Percentiles rank a stretch among this genome's conserved stretches.
phyloP scores from a whole-genome alignment of 2,329 filamentous ascomycete species.

The Tolypocladium nubicola region DNA sequence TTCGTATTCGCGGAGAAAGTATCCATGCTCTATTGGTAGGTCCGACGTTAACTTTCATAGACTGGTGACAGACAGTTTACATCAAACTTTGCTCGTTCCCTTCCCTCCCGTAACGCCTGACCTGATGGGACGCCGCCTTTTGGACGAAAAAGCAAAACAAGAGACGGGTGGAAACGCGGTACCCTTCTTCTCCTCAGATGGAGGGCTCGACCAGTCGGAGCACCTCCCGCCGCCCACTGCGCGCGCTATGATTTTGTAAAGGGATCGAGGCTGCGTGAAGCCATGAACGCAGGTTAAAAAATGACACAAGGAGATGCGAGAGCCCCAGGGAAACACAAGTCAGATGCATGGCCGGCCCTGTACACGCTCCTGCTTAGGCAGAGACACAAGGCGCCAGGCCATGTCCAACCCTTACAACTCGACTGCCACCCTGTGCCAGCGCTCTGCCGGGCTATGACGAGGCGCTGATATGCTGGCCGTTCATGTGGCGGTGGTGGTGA shows the following conservation, averaged over 20 bases:
- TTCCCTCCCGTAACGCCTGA: slow-evolving; percentile 19
- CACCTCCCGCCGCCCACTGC: neutral
- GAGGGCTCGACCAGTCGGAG: neutral
- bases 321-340: neutral
- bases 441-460: slow-evolving; percentile 5
- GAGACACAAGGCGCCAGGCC: neutral
- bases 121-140: slow-evolving; percentile 15
- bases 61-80: slow-evolving; percentile 13
- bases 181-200: neutral
- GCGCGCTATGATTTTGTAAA: neutral
- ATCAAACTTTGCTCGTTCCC: slow-evolving; percentile 19
- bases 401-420: neutral
- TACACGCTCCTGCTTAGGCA: neutral
- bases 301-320: neutral
- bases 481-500: slow-evolving; percentile 12
- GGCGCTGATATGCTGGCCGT: slow-evolving; percentile 11
- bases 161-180: neutral
- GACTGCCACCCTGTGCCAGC: neutral
- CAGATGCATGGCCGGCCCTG: neutral
- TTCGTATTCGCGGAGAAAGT: neutral
- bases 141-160: slow-evolving; percentile 4
- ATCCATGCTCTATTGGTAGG: slow-evolving; percentile 9
- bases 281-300: neutral
- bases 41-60: slow-evolving; percentile 9
- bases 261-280: neutral